Percentiles rank a stretch among this genome's conserved stretches.
These are phyloP conservation scores for Nicotiana benthamiana DNA, from an alignment of 257 asterid species.

Conservation along the genomic window DNA sequence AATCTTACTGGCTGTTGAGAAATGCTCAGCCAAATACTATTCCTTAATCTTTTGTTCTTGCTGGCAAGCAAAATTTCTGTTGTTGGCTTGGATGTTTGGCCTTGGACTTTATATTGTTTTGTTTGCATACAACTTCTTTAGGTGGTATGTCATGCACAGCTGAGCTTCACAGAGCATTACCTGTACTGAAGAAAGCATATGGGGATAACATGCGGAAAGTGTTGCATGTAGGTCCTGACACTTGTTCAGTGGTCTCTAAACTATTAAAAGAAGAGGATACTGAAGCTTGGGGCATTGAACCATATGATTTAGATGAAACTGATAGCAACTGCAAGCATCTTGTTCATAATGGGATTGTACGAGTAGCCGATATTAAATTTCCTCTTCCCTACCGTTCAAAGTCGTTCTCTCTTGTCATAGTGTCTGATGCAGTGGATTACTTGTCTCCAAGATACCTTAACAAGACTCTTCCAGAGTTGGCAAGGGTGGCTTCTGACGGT, in stretches of 20 bases:
- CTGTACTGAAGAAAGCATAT: conserved; percentile 63
- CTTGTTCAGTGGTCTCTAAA: conserved; percentile 70
- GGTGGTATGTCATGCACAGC: conserved; percentile 66
- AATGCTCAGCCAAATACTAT: neutral
- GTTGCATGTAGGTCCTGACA: conserved; percentile 83
- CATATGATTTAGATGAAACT: conserved; percentile 68
- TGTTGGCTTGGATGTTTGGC: neutral
- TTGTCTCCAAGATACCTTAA: conserved; percentile 77
- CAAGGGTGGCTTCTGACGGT: conserved; percentile 71
- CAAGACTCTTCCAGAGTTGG: conserved; percentile 66
- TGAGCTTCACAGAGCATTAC: conserved; percentile 57
- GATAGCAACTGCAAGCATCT: conserved; percentile 71
- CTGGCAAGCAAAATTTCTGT: neutral
- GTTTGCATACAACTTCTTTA: conserved; percentile 15
- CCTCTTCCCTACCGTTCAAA: conserved; percentile 82
- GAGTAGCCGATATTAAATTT: conserved; percentile 83
- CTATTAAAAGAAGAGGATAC: conserved; percentile 72
- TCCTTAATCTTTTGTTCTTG: neutral
- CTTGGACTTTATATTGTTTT: neutral
- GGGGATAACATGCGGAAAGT: conserved; percentile 75
- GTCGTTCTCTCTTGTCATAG: conserved; percentile 76
- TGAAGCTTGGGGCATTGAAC: conserved; percentile 92
- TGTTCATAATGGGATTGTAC: conserved; percentile 70
- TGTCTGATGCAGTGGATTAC: conserved; percentile 83
- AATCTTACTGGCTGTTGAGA: neutral